Base-by-base conservation (phyloP, 768 basidiomycete genomes). In the Wakefieldia striispora region DNA sequence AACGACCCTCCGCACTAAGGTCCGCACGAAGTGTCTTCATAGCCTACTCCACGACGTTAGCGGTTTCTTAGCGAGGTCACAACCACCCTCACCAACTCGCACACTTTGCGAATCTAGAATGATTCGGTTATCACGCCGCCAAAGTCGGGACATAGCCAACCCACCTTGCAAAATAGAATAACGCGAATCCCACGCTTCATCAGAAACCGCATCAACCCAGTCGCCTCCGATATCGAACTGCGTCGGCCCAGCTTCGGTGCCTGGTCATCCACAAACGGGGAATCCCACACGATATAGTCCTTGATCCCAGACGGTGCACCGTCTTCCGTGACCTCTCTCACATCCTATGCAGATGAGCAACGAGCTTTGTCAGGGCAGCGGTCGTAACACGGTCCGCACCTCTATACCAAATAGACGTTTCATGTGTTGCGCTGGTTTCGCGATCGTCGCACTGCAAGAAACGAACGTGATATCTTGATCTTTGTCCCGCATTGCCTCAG, bases 161-260 rank as follows among this genome's bases (percentile, higher is more conserved):
- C 14, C 44, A 86, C 90, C 74, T 89, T 88, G 74, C 91, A 93
- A 63, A 95, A 95, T n/a, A 95, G 68, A 51, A 95, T 93, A 5
- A 86, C 83, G 27, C 90, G 74, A 26, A 93, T 66, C 3, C 92
- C 92, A 3, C 80, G 76, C 51, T 84, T 84, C 88, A 95, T 91
- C 43, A 95, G 69, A 63, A 81, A 90, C 40, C 79, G 74, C 83
- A 93, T 90, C 39, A 95, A 55, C 3, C 69, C 63, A 2, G 81
- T 84, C 3, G 89, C 86, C 59, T 95, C 87, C 3, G 72, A 70
- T 49, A 91, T 71, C 6, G 88, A 70, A 50, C 80, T 81, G 12
- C 72, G 63, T 34, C 78, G 74, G 0, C 86, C 85, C 20, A 84
- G 63, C 24, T 72, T 66, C 5, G 77, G 80, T 29, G 82, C 75